Evolutionary conservation across 305 asterid species (phyloP), one percentile per base, ranked within the genome.

Genomic region (Fraxinus sp.): DNA sequence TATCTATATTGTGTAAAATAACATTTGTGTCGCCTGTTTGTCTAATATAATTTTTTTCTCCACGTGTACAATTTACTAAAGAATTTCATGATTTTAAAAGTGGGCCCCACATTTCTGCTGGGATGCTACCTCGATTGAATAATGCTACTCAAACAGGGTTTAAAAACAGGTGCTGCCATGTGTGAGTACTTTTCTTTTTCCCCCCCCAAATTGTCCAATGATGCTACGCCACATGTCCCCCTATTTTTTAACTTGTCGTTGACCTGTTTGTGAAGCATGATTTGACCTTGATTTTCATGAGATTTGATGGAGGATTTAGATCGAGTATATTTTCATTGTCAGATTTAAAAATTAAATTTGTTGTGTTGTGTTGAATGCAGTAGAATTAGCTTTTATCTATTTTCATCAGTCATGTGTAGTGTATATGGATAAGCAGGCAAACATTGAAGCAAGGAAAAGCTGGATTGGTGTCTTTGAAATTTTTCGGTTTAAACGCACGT

Each of bases 401-500:
- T 43, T 14, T 49, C 20, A 13, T 14, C 0, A 14, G 5, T 49
- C 4, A 14, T 3, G 59, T 3, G 59, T 16, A 49, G 6, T 13
- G 57, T 46, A 14, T 49, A 14, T 49, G 1, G 71, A 24, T 62
- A 62, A 62, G 26, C 30, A 7, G 1, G 71, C 32, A 62, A 62
- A 37, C 16, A 39, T 79, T 24, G 77, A 64, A 79, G 64, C 72
- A 66, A 66, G 77, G 66, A 79, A 79, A 64, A 49, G 28, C 30
- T 8, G 74, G 74, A 16, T 6, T 37, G n/a, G 77, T 41, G 77
- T 22, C 18, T 66, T 66, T 7, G 59, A 28, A 36, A 24, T 22
- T 68, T 79, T 26, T 46, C 33, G n/a, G 35, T 26, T 26, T 66
- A 3, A 66, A 66, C 8, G 7, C 30, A 32, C n/a, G 35, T 71